Percentiles rank a stretch among this genome's conserved stretches.
phyloP scores from a whole-genome alignment of 2,329 filamentous ascomycete species.

The Penicillium hordei region DNA sequence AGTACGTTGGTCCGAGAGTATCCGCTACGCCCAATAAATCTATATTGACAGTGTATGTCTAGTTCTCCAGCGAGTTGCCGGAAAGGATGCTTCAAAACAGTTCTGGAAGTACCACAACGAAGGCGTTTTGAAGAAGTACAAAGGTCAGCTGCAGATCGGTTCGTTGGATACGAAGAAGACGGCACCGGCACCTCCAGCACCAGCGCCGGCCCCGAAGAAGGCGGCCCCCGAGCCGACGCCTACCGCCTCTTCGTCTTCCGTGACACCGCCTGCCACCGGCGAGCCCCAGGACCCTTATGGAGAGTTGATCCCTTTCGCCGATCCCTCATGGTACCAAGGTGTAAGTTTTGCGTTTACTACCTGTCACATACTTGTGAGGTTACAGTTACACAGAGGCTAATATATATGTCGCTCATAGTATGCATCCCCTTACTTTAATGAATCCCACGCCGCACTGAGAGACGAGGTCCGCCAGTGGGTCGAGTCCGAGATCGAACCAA shows the following conservation, averaged over 20 bases:
- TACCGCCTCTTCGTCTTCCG: constrained; percentile 46
- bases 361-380: background rate
- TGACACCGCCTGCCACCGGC: constrained; percentile 53
- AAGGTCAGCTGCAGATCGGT: constrained; percentile 59
- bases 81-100: constrained; percentile 68
- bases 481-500: constrained; percentile 81
- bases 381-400: constrained; percentile 8
- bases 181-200: constrained; percentile 25
- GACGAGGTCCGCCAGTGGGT: constrained; percentile 92
- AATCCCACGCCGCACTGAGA: constrained; percentile 86
- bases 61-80: constrained; percentile 65
- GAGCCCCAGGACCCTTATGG: constrained; percentile 84
- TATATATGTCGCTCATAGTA: constrained; percentile 57
- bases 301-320: constrained; percentile 82
- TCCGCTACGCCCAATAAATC: background rate
- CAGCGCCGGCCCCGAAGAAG: constrained; percentile 48
- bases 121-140: constrained; percentile 62
- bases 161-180: constrained; percentile 85
- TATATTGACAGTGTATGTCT: constrained; percentile 21
- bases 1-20: constrained; percentile 48
- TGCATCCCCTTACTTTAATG: constrained; percentile 95
- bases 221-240: constrained; percentile 57
- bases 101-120: constrained; percentile 68
- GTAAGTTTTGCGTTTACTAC: constrained; percentile 56
- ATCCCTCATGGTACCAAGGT: constrained; percentile 92